Evolutionary conservation across 163 green algal genomes (phyloP).

Genomic region (Coccomyxa subellipsoidea): DNA sequence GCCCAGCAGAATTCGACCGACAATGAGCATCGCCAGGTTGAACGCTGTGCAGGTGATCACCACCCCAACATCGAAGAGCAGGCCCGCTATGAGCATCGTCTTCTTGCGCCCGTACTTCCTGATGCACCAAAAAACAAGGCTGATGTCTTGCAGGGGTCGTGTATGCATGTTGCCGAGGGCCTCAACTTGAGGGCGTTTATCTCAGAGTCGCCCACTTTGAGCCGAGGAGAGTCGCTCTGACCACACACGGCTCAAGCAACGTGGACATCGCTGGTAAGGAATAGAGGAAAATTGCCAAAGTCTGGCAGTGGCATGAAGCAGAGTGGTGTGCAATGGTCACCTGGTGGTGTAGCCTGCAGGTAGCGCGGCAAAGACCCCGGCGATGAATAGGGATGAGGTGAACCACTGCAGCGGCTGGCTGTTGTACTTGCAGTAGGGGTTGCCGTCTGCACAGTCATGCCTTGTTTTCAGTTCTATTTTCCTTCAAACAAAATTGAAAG

Average conservation of each 20-base stretch:
- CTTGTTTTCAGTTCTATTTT: no score
- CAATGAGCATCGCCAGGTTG: conserved; percentile 22
- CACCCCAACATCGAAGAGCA: conserved; percentile 25
- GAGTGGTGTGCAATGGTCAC: no score
- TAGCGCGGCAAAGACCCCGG: conserved; percentile 24
- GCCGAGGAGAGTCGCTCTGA: no score
- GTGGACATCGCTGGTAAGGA: no score
- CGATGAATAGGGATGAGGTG: conserved; percentile 37
- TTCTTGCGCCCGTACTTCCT: conserved; percentile 20
- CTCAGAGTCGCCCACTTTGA: no score
- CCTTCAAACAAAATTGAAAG: no score
- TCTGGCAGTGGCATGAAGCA: no score
- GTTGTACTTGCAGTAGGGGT: conserved; percentile 32
- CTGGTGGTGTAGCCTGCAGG: conserved; percentile 24
- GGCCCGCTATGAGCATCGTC: conserved; percentile 28
- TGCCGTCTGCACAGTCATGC: neutral
- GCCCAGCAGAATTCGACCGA: conserved; percentile 30
- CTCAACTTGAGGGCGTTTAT: no score
- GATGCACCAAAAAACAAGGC: neutral
- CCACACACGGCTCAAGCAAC: no score
- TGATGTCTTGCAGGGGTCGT: neutral
- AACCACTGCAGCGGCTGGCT: conserved; percentile 34
- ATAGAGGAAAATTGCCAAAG: no score
- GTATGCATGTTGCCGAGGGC: no score
- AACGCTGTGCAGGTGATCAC: conserved; percentile 21